Conservation (phyloP, 2,329 filamentous ascomycete species). For the Paecilomyces dactylethromorphus region DNA sequence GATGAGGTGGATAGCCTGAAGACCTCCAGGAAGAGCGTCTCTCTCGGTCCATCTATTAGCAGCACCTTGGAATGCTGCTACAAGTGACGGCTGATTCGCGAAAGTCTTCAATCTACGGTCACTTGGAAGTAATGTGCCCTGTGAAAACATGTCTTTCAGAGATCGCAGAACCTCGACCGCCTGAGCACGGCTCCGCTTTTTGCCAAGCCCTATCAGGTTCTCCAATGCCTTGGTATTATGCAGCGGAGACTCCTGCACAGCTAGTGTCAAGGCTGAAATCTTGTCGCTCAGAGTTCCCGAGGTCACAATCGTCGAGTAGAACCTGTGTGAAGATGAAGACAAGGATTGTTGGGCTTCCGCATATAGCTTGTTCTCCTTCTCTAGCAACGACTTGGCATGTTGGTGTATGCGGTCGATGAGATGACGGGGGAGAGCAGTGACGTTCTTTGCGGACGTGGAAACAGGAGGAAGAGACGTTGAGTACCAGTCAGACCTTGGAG, state of each 20-base stretch:
- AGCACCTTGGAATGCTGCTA: conserved; percentile 61
- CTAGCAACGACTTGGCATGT: conserved; percentile 67
- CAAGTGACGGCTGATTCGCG: conserved; percentile 67
- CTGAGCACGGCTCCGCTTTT: conserved; percentile 87
- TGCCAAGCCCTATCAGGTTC: conserved; percentile 71
- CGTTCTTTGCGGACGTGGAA: conserved; percentile 38
- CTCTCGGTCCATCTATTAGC: conserved; percentile 59
- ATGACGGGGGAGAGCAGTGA: conserved; percentile 42
- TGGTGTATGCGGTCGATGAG: conserved; percentile 52
- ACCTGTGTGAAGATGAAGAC: conserved; percentile 84
- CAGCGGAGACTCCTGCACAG: conserved; percentile 90
- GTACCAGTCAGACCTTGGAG: conserved; percentile 64
- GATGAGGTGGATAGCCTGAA: conserved; percentile 73
- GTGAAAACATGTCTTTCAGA: conserved; percentile 87
- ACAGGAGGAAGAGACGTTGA: conserved; percentile 51
- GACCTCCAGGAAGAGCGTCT: conserved; percentile 64
- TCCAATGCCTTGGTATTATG: conserved; percentile 90
- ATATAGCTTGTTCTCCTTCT: conserved; percentile 72
- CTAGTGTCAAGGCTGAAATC: conserved; percentile 86
- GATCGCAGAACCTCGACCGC: conserved; percentile 89
- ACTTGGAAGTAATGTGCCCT: conserved; percentile 75
- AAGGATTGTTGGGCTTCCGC: conserved; percentile 62
- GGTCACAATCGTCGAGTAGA: conserved; percentile 94
- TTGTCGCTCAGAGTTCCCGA: conserved; percentile 96
- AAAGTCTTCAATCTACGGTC: conserved; percentile 78